Percentiles rank a stretch among this genome's conserved stretches.
Conservation (phyloP, 2,329 filamentous ascomycete genomes). For the Colletotrichum echinochloae region DNA sequence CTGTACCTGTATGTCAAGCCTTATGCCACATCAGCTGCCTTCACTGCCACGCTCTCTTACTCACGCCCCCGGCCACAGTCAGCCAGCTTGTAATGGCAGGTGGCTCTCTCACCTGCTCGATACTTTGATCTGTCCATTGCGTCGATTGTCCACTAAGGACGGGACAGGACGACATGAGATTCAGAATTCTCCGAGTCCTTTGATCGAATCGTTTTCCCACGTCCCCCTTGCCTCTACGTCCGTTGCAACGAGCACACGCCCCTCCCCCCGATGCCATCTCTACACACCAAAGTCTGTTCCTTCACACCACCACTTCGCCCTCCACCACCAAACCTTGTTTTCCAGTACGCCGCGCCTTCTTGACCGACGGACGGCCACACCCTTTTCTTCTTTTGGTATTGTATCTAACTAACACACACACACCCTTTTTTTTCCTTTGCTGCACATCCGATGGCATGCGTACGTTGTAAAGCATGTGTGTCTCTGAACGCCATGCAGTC, state of each 20-base stretch:
- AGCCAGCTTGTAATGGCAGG: neutral
- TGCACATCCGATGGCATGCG: conserved; percentile 16
- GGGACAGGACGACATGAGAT: neutral
- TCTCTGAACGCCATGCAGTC: neutral
- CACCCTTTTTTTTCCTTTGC: neutral
- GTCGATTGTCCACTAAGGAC: neutral
- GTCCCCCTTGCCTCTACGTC: conserved; percentile 11
- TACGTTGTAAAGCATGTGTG: neutral
- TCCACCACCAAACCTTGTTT: conserved; percentile 34
- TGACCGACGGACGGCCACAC: conserved; percentile 32
- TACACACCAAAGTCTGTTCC: conserved; percentile 4
- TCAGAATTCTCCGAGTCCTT: neutral
- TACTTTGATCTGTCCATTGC: neutral
- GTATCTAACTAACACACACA: neutral
- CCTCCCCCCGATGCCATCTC: conserved; percentile 4
- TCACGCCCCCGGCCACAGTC: neutral
- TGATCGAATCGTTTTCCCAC: neutral
- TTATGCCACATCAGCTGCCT: neutral
- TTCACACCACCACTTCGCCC: neutral
- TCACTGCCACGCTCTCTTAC: neutral
- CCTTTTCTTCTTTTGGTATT: conserved; percentile 9
- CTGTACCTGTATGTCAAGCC: too few relatives aligned
- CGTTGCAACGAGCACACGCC: conserved; percentile 8
- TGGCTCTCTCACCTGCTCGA: neutral
- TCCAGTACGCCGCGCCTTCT: conserved; percentile 20